Base-by-base conservation (phyloP, 2,329 filamentous ascomycete genomes). In the Apiospora malaysiana region DNA sequence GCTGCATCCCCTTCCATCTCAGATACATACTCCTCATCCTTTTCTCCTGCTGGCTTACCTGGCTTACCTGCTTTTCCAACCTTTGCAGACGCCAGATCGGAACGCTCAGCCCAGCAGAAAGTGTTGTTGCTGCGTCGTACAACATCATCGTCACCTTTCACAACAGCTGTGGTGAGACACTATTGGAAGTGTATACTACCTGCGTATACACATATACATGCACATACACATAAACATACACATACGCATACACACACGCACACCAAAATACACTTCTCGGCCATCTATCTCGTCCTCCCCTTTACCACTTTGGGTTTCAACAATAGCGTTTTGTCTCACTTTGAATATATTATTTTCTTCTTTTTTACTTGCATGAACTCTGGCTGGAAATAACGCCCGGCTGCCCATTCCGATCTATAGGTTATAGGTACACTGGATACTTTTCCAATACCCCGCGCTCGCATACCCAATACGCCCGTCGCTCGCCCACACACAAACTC, bases 401-500 rank as follows among this genome's bases (percentile, higher is more conserved):
- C 51, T 18, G 46, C n/a, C 25, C 47, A 23, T 25, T 23, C 47
- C 47, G 25, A 47, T 7, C 12, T 42, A 32, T 56, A 25, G 18
- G 10, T 7, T 56, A 37, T 59, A 59, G 27, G 51, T 37, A 32
- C 51, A 59, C 21, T 37, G 51, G 51, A 59, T 59, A 59, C 51
- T 59, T 59, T 37, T 2, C 51, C 32, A 32, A 37, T 21, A 59
- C 51, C 51, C 51, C 51, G 51, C 51, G 51, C 51, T 37, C 51
- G 51, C 51, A 59, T 59, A 59, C 51, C 27, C 51, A 59, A 59
- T 32, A 59, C 51, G 51, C 51, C 51, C 51, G 51, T 59, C 27
- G 51, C 51, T 21, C 56, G 6, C 49, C 10, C 49, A 18, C 49
- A 47, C 45, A n/a, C 56, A 63, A 8, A 37, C 56, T 63, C 56